Percentiles rank a stretch among this genome's conserved stretches.
Evolutionary conservation across 345 rosid species (phyloP).

Genomic region (Citrus sinensis): DNA sequence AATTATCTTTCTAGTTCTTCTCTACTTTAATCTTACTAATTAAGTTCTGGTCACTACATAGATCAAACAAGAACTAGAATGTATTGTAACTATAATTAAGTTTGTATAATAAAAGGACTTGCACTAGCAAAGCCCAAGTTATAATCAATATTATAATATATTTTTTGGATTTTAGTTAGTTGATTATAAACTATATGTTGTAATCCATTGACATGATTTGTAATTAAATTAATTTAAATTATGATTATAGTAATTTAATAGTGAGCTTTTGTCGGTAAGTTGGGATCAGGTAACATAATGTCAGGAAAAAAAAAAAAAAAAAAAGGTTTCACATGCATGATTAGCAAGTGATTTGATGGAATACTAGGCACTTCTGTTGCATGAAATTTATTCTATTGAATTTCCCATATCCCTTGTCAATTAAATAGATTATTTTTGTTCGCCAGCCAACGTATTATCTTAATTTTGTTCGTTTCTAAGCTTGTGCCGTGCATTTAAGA

Average conservation of each 20-base stretch:
- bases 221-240: neutral
- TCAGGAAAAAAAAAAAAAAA: conserved; percentile 6
- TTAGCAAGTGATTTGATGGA: conserved; percentile 26
- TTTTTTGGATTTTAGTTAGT: neutral
- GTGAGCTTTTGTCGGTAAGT: conserved; percentile 33
- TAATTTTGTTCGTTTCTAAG: too few species aligned
- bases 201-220: neutral
- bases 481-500: neutral
- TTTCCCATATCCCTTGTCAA: too few species aligned
- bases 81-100: conserved; percentile 11
- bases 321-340: conserved; percentile 3
- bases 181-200: neutral
- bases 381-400: neutral
- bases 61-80: conserved; percentile 14
- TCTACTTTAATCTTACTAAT: neutral
- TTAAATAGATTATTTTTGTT: too few species aligned
- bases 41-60: conserved; percentile 32
- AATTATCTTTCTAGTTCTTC: neutral
- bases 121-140: conserved; percentile 34
- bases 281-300: conserved; percentile 37
- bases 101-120: conserved; percentile 37
- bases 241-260: conserved; percentile 6
- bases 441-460: too few species aligned
- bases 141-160: neutral
- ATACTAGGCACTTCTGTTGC: conserved; percentile 6